A percentile compares a stretch with the other conserved stretches of the same genome.
Evolutionary conservation across 2,329 filamentous ascomycete genomes (phyloP).

Genomic region (Huntiella bhutanensis): DNA sequence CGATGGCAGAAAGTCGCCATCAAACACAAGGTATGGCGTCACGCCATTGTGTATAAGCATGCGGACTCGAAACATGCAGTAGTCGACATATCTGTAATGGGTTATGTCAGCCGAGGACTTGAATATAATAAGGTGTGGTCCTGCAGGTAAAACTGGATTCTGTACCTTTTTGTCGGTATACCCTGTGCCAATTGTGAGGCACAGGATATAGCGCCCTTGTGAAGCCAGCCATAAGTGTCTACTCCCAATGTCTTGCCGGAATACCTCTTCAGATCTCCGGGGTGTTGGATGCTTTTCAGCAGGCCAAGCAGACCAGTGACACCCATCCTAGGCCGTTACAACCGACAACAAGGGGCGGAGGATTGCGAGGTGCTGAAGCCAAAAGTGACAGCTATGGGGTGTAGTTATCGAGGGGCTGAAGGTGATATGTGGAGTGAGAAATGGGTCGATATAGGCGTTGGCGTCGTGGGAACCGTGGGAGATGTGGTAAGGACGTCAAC

Average conservation of each 20-base stretch:
- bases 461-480: no score
- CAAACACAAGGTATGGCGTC: slow-evolving; percentile 88
- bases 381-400: no score
- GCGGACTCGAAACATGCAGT: slow-evolving; percentile 70
- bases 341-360: no score
- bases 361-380: no score
- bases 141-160: slow-evolving; percentile 15
- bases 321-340: slow-evolving; percentile 11
- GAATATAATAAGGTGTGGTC: neutral
- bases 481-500: no score
- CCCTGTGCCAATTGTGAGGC: slow-evolving; percentile 77
- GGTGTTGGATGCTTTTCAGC: slow-evolving; percentile 89
- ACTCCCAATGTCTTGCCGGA: slow-evolving; percentile 78
- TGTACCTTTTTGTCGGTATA: slow-evolving; percentile 69
- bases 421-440: no score
- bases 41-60: slow-evolving; percentile 92
- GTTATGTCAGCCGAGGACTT: slow-evolving; percentile 5
- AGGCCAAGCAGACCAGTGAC: slow-evolving; percentile 47
- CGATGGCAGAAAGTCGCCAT: slow-evolving; percentile 86
- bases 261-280: slow-evolving; percentile 71
- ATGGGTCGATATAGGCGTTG: no score
- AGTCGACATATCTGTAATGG: slow-evolving; percentile 58
- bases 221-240: slow-evolving; percentile 95
- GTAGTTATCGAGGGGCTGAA: no score
- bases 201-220: slow-evolving; percentile 78